phyloP scores from a whole-genome alignment of 495 filamentous ascomycete genomes.

The Penicillium flavigenum region DNA sequence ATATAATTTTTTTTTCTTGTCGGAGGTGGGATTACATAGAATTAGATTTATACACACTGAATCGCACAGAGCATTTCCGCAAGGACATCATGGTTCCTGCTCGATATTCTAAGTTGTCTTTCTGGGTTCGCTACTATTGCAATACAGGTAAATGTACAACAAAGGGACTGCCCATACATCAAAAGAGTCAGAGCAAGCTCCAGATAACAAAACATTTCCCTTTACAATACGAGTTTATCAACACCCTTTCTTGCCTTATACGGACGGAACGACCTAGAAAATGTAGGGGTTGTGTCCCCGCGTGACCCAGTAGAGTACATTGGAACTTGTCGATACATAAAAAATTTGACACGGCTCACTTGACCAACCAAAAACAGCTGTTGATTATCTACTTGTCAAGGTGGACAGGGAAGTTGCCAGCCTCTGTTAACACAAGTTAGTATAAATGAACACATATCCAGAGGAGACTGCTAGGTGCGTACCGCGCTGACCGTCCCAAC shows the following conservation, averaged over 20 bases:
- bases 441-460: conserved; percentile 10
- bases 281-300: conserved; percentile 35
- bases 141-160: neutral
- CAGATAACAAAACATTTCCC: conserved; percentile 12
- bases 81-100: conserved; percentile 11
- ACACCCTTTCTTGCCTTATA: conserved; percentile 27
- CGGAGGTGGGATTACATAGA: conserved; percentile 23
- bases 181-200: neutral
- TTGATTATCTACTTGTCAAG: conserved; percentile 43
- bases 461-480: conserved; percentile 42
- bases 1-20: conserved; percentile 13
- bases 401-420: conserved; percentile 81
- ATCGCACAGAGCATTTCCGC: conserved; percentile 22
- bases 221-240: conserved; percentile 38
- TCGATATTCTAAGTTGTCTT: neutral
- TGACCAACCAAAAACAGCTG: conserved; percentile 23
- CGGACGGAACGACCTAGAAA: conserved; percentile 20
- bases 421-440: conserved; percentile 55
- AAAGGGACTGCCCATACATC: neutral
- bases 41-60: conserved; percentile 29
- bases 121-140: neutral
- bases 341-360: conserved; percentile 27
- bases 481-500: conserved; percentile 98
- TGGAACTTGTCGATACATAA: conserved; percentile 43
- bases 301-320: conserved; percentile 47